These are phyloP conservation scores for Zopfochytrium polystomum DNA, from an alignment of 371 early-diverging fungal genomes.

Conservation along the genomic window DNA sequence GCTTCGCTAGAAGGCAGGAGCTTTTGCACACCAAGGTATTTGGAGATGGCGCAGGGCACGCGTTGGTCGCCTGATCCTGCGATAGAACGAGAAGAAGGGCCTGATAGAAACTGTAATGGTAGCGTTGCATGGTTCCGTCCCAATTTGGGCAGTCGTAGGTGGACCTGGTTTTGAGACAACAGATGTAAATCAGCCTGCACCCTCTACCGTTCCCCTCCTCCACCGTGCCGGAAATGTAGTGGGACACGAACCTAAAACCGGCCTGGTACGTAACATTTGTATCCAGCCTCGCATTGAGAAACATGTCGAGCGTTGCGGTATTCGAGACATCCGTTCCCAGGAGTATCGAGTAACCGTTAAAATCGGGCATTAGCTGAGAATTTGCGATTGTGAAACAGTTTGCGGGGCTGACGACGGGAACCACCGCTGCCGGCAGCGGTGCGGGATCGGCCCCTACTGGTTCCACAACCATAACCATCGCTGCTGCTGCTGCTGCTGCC, in stretches of 20 bases:
- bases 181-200: too few species aligned
- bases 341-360: constrained; percentile 8
- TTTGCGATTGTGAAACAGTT: constrained; percentile 9
- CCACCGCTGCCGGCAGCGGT: too few species aligned
- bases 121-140: constrained; percentile 10
- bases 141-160: constrained; percentile 14
- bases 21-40: constrained; percentile 5
- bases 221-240: too few species aligned
- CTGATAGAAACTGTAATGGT: constrained; percentile 9
- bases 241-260: too few species aligned
- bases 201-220: too few species aligned
- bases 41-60: constrained; percentile 5
- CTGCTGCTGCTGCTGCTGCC: too few species aligned
- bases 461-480: too few species aligned
- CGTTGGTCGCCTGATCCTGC: constrained; percentile 1
- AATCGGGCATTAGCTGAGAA: background rate
- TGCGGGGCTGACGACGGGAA: too few species aligned
- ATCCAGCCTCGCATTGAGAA: constrained; percentile 11
- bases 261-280: constrained; percentile 1
- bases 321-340: too few species aligned
- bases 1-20: background rate
- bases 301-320: constrained; percentile 10
- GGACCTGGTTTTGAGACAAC: too few species aligned
- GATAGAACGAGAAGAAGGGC: constrained; percentile 11
- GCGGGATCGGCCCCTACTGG: too few species aligned